Conservation (phyloP, 306 rosid species). For the Rosa lucieae region DNA sequence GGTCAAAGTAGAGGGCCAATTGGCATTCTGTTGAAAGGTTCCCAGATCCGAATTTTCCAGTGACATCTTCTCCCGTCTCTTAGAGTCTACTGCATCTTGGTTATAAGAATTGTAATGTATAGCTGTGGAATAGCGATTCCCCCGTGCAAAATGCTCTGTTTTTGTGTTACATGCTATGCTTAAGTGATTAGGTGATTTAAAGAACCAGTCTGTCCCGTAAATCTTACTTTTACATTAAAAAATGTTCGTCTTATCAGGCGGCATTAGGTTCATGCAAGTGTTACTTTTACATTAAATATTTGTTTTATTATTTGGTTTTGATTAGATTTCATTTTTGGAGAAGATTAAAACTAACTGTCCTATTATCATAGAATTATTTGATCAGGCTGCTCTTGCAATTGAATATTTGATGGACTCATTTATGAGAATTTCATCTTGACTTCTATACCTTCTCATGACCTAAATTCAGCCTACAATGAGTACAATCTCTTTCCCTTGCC, state of each 20-base stretch:
- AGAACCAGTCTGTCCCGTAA: too few relatives aligned
- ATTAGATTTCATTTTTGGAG: background rate
- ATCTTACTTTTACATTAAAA: too few relatives aligned
- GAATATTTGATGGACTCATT: too few relatives aligned
- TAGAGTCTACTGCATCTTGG: background rate
- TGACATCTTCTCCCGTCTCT: slow-evolving; percentile 1
- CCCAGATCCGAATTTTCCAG: background rate
- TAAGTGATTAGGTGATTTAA: too few relatives aligned
- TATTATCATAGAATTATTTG: background rate
- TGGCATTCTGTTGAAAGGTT: background rate
- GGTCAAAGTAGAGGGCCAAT: too few relatives aligned
- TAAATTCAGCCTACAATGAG: background rate
- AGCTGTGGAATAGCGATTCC: too few relatives aligned
- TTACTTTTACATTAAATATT: background rate
- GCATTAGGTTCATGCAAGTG: background rate
- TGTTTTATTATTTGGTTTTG: background rate
- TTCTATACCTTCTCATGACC: background rate
- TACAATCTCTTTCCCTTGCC: background rate
- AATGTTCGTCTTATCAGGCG: background rate
- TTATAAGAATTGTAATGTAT: too few relatives aligned
- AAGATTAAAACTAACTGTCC: too few relatives aligned
- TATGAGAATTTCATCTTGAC: background rate
- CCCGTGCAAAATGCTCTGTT: too few relatives aligned
- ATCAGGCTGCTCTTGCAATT: background rate
- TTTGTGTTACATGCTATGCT: too few relatives aligned